Percentiles rank a stretch among this genome's conserved stretches.
Conservation (phyloP, 305 asterid genomes). For the Striga hermonthica region DNA sequence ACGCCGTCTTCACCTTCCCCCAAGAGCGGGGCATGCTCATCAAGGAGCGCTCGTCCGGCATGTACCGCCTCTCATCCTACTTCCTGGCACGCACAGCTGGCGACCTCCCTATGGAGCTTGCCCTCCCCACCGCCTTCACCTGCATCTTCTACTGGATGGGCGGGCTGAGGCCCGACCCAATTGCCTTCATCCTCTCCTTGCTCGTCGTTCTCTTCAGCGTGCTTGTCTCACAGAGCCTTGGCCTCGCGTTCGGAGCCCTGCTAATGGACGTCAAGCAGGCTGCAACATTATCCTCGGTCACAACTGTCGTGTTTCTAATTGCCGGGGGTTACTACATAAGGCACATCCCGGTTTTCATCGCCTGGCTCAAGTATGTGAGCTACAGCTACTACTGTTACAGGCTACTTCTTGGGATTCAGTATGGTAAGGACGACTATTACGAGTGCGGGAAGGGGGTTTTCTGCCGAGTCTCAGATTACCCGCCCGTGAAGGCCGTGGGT, state of each 20-base stretch:
- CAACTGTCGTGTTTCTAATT: constrained; percentile 87
- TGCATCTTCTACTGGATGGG: constrained; percentile 98
- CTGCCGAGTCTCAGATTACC: constrained; percentile 78
- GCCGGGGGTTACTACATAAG: constrained; percentile 96
- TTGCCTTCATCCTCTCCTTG: constrained; percentile 76
- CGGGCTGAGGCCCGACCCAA: constrained; percentile 84
- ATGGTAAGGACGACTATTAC: constrained; percentile 56
- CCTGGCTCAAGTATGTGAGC: constrained; percentile 86
- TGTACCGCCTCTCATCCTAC: constrained; percentile 97
- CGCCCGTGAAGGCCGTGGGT: constrained; percentile 75
- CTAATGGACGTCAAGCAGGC: constrained; percentile 98
- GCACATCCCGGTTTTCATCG: constrained; percentile 81
- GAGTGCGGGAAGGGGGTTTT: constrained; percentile 69
- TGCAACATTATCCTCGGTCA: constrained; percentile 91
- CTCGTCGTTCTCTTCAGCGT: constrained; percentile 83
- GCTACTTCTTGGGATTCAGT: constrained; percentile 89
- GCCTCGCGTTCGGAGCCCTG: constrained; percentile 87
- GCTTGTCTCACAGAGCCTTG: constrained; percentile 90
- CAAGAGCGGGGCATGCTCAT: constrained; percentile 91
- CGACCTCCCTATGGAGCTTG: constrained; percentile 90
- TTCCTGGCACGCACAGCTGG: constrained; percentile 85
- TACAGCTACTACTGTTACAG: constrained; percentile 92
- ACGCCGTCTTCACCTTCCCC: constrained; percentile 94
- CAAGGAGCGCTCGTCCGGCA: constrained; percentile 94
- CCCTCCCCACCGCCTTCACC: constrained; percentile 91